Percentiles rank a stretch among this genome's conserved stretches.
phyloP scores from a whole-genome alignment of 768 basidiomycete genomes.

The Cystofilobasidium capitatum region DNA sequence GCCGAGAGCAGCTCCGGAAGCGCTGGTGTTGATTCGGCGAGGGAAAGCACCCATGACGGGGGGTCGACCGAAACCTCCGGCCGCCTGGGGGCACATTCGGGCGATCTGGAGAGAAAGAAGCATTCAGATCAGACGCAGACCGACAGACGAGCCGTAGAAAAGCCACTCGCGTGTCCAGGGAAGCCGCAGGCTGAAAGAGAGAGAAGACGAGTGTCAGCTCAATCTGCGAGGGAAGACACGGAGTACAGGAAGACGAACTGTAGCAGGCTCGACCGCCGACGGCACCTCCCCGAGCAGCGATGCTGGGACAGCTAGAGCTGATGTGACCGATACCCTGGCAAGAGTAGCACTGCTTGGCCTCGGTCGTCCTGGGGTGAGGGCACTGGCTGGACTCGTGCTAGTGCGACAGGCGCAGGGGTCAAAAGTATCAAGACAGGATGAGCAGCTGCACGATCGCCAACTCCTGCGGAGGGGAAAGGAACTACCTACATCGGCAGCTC shows the following conservation, averaged over 20 bases:
- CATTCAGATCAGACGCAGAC: not conserved
- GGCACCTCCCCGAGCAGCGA: not conserved
- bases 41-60: constrained; percentile 13
- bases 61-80: constrained; percentile 9
- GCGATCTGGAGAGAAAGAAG: not conserved
- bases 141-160: not conserved
- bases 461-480: not conserved
- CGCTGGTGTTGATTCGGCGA: constrained; percentile 10
- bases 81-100: constrained; percentile 10
- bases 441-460: not conserved
- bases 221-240: not conserved
- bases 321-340: constrained; percentile 15
- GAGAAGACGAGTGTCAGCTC: not conserved
- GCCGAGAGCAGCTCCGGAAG: constrained; percentile 3
- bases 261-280: constrained; percentile 8
- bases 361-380: constrained; percentile 18
- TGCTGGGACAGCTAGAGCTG: constrained; percentile 11
- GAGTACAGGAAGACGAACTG: not conserved
- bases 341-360: constrained; percentile 18
- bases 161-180: constrained; percentile 12
- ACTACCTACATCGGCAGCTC: not conserved
- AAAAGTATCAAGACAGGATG: not conserved
- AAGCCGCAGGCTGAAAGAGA: not conserved
- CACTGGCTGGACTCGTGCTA: constrained; percentile 18
- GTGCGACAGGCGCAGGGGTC: not conserved